Base-by-base conservation (phyloP, 805 yeast genomes). In the Blastobotrys americana region DNA sequence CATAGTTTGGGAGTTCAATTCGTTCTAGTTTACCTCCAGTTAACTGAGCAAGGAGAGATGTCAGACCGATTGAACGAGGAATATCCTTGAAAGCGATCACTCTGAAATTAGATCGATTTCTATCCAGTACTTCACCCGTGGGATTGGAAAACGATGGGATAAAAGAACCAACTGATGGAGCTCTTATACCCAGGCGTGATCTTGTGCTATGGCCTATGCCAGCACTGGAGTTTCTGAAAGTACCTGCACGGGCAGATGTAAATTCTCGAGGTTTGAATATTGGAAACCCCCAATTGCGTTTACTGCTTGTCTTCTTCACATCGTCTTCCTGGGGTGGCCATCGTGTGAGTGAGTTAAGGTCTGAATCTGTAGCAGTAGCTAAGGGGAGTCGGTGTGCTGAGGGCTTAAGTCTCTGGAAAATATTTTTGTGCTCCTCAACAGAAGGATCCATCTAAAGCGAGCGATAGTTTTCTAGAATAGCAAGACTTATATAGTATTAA, bases 21-120 rank as follows among this genome's bases (percentile, higher is more conserved):
- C 33, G 15, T 16, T 41, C 39, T 16, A 41, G 38, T n/a, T 35
- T 39, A 9, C 44, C 44, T 2, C 44, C 44, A 22, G 25, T 20
- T 10, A 23, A 9, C 16, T 41, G 44, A 2, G 34, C 20, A 3
- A 41, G 15, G n/a, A 41, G n/a, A 23, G 44, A 41, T 6, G 16
- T 34, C 15, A 41, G 34, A 3, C 44, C 44, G 6, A 19, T 34
- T 10, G 37, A 5, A 17, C 19, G n/a, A 16, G 37, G 37, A 5
- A 34, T 4, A 19, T 19, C 37, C 18, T 34, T 34, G 37, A 34
- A 34, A 13, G 16, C 16, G 4, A 34, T n/a, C 37, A 34, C 19
- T n/a, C 18, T 34, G 37, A 16, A n/a, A 13, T 19, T 34, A 21
- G 5, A 10, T 3, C n/a, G 17, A n/a, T 5, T 21, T n/a, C 13